A percentile compares a stretch with the other conserved stretches of the same genome.
These are phyloP conservation scores for Candida andamanensis DNA, from an alignment of 805 yeast species.

Conservation along the genomic window DNA sequence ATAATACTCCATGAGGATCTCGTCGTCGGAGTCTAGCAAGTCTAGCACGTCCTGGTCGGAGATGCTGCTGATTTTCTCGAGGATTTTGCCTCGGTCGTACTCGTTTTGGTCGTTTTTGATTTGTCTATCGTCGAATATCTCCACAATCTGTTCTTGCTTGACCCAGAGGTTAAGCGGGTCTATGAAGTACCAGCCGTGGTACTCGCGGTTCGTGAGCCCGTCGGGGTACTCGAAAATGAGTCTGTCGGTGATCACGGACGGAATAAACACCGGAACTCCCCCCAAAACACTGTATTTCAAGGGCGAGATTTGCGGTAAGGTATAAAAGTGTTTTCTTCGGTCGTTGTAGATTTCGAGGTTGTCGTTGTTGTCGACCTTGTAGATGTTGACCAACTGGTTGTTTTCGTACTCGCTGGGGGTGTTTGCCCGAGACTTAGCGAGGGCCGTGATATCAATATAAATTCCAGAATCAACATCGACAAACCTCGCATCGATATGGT, in stretches of 20 bases:
- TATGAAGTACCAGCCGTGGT: conserved; percentile 15
- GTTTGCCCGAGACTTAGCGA: conserved; percentile 16
- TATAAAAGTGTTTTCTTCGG: conserved; percentile 54
- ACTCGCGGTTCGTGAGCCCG: conserved; percentile 13
- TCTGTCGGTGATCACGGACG: conserved; percentile 13
- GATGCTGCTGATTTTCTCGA: conserved; percentile 8
- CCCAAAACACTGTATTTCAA: conserved; percentile 47
- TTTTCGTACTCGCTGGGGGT: conserved; percentile 12
- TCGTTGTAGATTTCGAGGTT: conserved; percentile 33
- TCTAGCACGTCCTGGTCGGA: conserved; percentile 13
- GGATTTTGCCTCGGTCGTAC: conserved; percentile 5
- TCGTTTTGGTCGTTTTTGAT: conserved; percentile 6
- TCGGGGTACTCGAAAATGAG: conserved; percentile 16
- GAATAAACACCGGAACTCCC: conserved; percentile 33
- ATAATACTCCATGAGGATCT: conserved; percentile 16
- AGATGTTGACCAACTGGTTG: conserved; percentile 7
- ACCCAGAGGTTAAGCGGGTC: conserved; percentile 14
- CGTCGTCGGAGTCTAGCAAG: conserved; percentile 14
- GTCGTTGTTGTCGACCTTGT: conserved; percentile 6
- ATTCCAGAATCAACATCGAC: conserved; percentile 55
- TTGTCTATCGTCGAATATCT: conserved; percentile 9
- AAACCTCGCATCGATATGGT: conserved; percentile 42
- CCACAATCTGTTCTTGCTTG: conserved; percentile 9
- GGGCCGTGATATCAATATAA: conserved; percentile 54
- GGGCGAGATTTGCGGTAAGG: conserved; percentile 46